These are phyloP conservation scores for Phlebiopsis gigantea DNA, from an alignment of 768 basidiomycete genomes.

Conservation along the genomic window DNA sequence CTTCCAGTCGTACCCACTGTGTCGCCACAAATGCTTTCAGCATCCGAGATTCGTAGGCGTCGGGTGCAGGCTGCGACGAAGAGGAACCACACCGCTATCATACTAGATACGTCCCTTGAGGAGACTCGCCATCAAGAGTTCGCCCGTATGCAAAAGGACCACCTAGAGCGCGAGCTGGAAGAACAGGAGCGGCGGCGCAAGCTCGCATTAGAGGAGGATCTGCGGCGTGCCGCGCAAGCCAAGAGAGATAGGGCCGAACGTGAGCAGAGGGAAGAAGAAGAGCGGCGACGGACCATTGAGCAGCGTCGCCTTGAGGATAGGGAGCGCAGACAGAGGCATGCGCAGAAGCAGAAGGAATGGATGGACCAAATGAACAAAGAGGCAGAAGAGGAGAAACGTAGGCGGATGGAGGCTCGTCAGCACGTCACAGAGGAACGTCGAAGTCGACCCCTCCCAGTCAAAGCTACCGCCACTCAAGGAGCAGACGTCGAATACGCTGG, in stretches of 20 bases:
- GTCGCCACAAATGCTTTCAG: constrained; percentile 8
- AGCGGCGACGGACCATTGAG: constrained; percentile 9
- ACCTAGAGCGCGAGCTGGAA: constrained; percentile 11
- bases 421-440: constrained; percentile 9
- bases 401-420: not conserved
- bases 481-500: constrained; percentile 16
- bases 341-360: constrained; percentile 10
- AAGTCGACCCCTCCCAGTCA: not conserved
- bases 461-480: not conserved
- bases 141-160: constrained; percentile 21
- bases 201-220: constrained; percentile 23
- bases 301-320: constrained; percentile 16
- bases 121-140: constrained; percentile 23
- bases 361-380: constrained; percentile 12
- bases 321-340: constrained; percentile 14
- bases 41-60: not conserved
- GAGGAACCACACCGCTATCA: not conserved
- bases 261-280: constrained; percentile 22
- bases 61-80: not conserved
- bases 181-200: constrained; percentile 23
- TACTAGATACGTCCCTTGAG: constrained; percentile 16
- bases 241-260: constrained; percentile 18
- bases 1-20: not conserved
- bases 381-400: constrained; percentile 3
- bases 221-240: constrained; percentile 21